A percentile compares a stretch with the other conserved stretches of the same genome.
Conservation (phyloP, 306 rosid genomes). For the Argentina anserina region DNA sequence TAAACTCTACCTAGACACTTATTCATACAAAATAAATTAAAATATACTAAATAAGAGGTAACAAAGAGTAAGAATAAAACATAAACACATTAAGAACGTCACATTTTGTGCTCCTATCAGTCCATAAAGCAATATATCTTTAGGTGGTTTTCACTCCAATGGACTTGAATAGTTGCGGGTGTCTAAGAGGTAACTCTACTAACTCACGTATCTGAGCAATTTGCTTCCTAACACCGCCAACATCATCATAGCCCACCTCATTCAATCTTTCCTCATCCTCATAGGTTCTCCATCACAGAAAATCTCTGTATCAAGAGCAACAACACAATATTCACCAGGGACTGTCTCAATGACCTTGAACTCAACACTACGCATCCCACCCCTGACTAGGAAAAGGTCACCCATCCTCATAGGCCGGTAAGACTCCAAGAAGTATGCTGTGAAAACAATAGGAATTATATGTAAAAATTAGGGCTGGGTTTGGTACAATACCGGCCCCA, state of each 20-base stretch:
- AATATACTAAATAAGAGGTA: too few relatives aligned
- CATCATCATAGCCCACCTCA: conserved; percentile 65
- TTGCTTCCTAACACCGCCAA: conserved; percentile 76
- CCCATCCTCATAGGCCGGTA: conserved; percentile 59
- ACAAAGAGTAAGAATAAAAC: too few relatives aligned
- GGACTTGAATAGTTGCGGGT: conserved; percentile 67
- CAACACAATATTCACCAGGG: conserved; percentile 59
- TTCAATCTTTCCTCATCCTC: conserved; percentile 66
- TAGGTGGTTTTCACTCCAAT: conserved; percentile 74
- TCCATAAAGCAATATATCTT: conserved; percentile 67
- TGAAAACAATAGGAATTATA: conserved; percentile 7
- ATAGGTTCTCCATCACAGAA: conserved; percentile 67
- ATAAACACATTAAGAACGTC: too few relatives aligned
- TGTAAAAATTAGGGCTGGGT: too few relatives aligned
- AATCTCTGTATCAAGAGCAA: conserved; percentile 62
- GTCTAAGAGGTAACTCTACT: conserved; percentile 71
- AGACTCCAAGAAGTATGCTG: conserved; percentile 56
- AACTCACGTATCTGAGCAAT: conserved; percentile 78
- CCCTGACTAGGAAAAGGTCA: conserved; percentile 57
- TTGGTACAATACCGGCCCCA: too few relatives aligned
- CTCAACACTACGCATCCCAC: conserved; percentile 61
- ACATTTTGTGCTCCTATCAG: too few relatives aligned
- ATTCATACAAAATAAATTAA: too few relatives aligned
- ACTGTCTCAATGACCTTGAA: conserved; percentile 60
- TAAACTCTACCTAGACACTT: too few relatives aligned